Evolutionary conservation across 2,329 filamentous ascomycete species (phyloP).

Genomic region (Microdochium trichocladiopsis): DNA sequence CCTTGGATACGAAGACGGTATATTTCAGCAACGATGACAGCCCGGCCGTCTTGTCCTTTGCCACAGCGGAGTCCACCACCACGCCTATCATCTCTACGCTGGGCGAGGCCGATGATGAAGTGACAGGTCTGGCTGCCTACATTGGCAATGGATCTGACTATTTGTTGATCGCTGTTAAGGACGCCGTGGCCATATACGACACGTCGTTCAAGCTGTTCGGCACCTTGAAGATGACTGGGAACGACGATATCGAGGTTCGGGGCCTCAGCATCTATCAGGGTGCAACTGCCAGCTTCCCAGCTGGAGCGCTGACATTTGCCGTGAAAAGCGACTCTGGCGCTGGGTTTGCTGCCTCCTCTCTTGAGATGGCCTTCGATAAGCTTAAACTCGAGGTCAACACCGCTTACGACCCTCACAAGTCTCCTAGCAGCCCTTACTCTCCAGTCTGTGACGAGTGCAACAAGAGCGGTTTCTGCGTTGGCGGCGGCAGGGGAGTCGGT

Average conservation of each 20-base stretch:
- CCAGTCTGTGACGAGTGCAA: slow-evolving; percentile 25
- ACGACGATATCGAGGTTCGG: slow-evolving; percentile 32
- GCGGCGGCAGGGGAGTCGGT: slow-evolving; percentile 1
- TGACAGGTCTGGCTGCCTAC: slow-evolving; percentile 35
- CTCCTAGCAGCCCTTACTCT: slow-evolving; percentile 12
- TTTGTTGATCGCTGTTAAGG: slow-evolving; percentile 30
- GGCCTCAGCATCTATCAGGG: slow-evolving; percentile 34
- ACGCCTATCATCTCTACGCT: slow-evolving; percentile 25
- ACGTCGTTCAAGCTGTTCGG: slow-evolving; percentile 25
- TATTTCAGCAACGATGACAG: slow-evolving; percentile 32
- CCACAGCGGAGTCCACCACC: slow-evolving; percentile 27
- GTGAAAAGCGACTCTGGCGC: slow-evolving; percentile 29
- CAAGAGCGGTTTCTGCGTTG: slow-evolving; percentile 28
- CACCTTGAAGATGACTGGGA: slow-evolving; percentile 25
- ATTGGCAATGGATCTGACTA: slow-evolving; percentile 25
- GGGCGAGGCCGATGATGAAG: slow-evolving; percentile 25
- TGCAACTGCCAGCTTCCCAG: slow-evolving; percentile 22
- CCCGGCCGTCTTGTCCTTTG: slow-evolving; percentile 27
- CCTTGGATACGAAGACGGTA: slow-evolving; percentile 23
- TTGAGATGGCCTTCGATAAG: slow-evolving; percentile 22
- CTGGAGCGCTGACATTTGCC: slow-evolving; percentile 31
- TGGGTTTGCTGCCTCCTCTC: slow-evolving; percentile 30
- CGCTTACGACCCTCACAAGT: slow-evolving; percentile 26
- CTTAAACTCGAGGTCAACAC: slow-evolving; percentile 27
- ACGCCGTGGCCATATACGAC: slow-evolving; percentile 30